phyloP scores from a whole-genome alignment of 768 basidiomycete species.

The Chalciporus chontae region DNA sequence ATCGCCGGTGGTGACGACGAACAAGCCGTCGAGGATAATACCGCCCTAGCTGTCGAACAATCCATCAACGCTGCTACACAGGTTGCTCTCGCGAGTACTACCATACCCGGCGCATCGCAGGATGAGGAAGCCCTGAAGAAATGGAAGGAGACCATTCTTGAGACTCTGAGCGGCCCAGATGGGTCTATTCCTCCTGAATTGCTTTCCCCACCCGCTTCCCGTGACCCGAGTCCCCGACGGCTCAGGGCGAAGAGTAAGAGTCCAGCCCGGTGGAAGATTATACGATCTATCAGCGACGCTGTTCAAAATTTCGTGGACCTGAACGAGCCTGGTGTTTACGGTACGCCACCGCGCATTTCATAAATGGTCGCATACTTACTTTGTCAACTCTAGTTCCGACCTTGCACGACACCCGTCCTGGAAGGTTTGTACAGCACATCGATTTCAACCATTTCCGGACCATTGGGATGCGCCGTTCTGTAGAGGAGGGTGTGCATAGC shows the following conservation, averaged over 20 bases:
- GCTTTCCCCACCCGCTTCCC: conserved; percentile 74
- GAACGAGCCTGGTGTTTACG: conserved; percentile 66
- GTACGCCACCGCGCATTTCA: conserved; percentile 37
- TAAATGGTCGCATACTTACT: conserved; percentile 5
- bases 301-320: conserved; percentile 66
- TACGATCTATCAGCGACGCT: conserved; percentile 75
- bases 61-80: conserved; percentile 66
- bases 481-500: conserved; percentile 84
- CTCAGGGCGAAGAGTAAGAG: conserved; percentile 74
- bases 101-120: conserved; percentile 33
- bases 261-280: conserved; percentile 80
- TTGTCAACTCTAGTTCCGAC: conserved; percentile 50
- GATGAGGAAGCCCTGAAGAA: conserved; percentile 42
- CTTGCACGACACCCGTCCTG: conserved; percentile 67
- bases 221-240: conserved; percentile 79
- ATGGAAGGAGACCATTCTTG: conserved; percentile 60
- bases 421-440: conserved; percentile 79
- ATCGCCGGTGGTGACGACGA: conserved; percentile 72
- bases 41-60: conserved; percentile 59
- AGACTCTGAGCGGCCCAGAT: conserved; percentile 59
- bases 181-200: conserved; percentile 70
- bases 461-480: conserved; percentile 90
- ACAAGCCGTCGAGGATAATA: conserved; percentile 42
- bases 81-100: conserved; percentile 51
- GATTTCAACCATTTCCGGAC: conserved; percentile 98